Conservation (phyloP, 371 early-diverging fungal genomes). For the Dinochytrium kinnereticum region DNA sequence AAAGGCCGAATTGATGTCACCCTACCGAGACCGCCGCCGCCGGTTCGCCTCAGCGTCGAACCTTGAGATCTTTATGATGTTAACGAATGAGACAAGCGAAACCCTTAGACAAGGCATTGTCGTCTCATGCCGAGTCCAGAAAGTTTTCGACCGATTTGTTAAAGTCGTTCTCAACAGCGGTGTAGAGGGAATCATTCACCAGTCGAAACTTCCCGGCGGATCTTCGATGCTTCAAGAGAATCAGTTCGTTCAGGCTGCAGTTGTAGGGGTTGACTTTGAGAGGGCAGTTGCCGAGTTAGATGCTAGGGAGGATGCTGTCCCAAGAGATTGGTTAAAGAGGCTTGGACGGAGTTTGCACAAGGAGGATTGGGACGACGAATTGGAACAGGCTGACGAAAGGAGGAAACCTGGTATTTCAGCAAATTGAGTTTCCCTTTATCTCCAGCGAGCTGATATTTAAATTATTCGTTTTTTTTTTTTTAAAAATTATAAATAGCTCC, state of each 20-base stretch:
- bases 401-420: constrained; percentile 36
- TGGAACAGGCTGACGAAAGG: constrained; percentile 58
- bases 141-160: constrained; percentile 75
- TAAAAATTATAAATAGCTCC: neutral
- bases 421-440: neutral
- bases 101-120: constrained; percentile 70
- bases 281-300: constrained; percentile 79
- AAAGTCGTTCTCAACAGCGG: constrained; percentile 75
- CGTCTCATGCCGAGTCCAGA: constrained; percentile 66
- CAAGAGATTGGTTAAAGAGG: constrained; percentile 37
- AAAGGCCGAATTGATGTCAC: constrained; percentile 84
- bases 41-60: constrained; percentile 65
- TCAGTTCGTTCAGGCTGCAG: constrained; percentile 73
- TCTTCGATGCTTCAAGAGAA: constrained; percentile 53
- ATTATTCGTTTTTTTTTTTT: neutral
- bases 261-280: constrained; percentile 79
- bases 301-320: constrained; percentile 50
- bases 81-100: constrained; percentile 81
- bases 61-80: constrained; percentile 81
- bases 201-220: constrained; percentile 69
- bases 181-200: constrained; percentile 80
- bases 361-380: constrained; percentile 73
- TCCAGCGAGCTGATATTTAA: too few species aligned
- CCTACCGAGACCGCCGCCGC: constrained; percentile 78
- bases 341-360: constrained; percentile 48